Base-by-base conservation (phyloP, 2,329 filamentous ascomycete genomes). In the Colletotrichum kahawae region DNA sequence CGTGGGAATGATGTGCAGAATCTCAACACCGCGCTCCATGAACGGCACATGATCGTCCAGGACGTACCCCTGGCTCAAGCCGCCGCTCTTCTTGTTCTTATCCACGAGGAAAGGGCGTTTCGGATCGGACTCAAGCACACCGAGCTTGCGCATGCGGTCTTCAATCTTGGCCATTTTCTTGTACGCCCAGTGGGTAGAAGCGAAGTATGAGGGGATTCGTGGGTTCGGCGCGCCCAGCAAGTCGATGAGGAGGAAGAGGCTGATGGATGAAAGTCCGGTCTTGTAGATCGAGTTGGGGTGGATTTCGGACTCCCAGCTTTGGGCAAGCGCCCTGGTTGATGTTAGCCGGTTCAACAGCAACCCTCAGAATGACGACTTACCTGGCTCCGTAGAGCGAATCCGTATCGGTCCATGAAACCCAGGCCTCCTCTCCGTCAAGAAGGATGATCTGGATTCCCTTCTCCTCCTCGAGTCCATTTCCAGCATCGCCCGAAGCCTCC, bases 381-480 rank as follows among this genome's bases (percentile, higher is more conserved):
- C 95, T 92, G 21, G 96, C 91, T 4, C 97, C 97, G 80, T 99
- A 99, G 6, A 98, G 85, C 7, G 95, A 97, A 83, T 99, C 97
- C 0, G 88, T 90, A 43, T 91, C 90, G 1, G 92, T 94, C 97
- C 97, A 99, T 1, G 84, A 84, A 27, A 91, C 86, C 84, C 98
- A 99, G 0, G 97, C 96, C 84, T 99, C 97, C 85, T 99, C 97
- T 6, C 97, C 97, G 81, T 99, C 97, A 9, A 99, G 85, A 70
- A 99, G 90, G 33, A 99, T 78, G 33, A 99, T 94, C 86, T 98
- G 97, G 38, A 99, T 89, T 1, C 96, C 96, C 81, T 92, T 93
- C 77, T 95, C 92, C 78, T 93, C 94, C 56, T 95, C 95, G 27
- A 97, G 84, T 2, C 86, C 88, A 29, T 84, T 83, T 3, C 87